phyloP scores from a whole-genome alignment of 768 basidiomycete species.

The Lyophyllum shimeji region DNA sequence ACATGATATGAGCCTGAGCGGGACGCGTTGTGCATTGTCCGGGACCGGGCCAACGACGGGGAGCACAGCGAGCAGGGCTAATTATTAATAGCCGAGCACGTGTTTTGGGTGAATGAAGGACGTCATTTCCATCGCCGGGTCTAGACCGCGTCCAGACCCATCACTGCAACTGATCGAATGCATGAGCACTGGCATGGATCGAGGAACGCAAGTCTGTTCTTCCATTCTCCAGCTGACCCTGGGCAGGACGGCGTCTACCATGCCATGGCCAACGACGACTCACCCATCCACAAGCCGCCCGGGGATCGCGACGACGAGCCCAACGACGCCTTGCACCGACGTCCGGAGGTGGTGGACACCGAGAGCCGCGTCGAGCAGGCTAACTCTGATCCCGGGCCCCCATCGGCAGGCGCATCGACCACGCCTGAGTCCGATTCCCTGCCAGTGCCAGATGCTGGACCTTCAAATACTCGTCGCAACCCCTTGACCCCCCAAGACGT shows the following conservation, averaged over 20 bases:
- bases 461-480: conserved; percentile 3
- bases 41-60: neutral
- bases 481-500: neutral
- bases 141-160: too few species aligned
- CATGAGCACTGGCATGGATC: too few species aligned
- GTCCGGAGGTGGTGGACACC: neutral
- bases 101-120: neutral
- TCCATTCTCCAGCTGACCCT: too few species aligned
- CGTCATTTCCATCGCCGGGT: neutral
- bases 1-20: neutral
- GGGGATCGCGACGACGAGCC: neutral
- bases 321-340: neutral
- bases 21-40: neutral
- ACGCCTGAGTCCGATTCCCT: neutral
- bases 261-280: neutral
- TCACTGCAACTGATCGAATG: too few species aligned
- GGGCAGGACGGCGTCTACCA: neutral
- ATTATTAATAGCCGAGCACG: neutral
- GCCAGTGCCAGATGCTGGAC: neutral
- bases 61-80: neutral
- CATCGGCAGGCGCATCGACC: conserved; percentile 15
- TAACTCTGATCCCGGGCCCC: conserved; percentile 10
- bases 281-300: neutral
- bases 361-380: neutral
- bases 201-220: too few species aligned